Base-by-base conservation (phyloP, 352 stramenopile genomes). In the Globisporangium polare region DNA sequence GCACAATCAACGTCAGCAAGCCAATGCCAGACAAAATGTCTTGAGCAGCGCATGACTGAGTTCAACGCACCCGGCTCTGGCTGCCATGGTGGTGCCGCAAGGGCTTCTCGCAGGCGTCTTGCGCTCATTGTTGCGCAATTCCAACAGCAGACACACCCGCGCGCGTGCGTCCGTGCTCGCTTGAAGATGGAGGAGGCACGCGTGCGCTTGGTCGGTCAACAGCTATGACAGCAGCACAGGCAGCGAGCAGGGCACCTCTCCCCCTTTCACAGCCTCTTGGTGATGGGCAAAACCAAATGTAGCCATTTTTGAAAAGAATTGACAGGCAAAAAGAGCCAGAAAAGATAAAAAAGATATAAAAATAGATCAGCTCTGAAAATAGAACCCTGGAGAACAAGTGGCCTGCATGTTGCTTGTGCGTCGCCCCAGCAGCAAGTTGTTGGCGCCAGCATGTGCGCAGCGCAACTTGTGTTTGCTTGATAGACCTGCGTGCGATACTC, bases 81-180 rank as follows among this genome's bases (percentile, higher is more conserved):
- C 20, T 53, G 49, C 41, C 47, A 63, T 52, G 26, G 24, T 33
- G 55, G 55, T 31, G 60, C 58, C 58, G 57, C 63, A 45, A 74
- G 66, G 4, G 55, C 68, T 68, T 77, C 73, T 57, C 73, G 71
- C 27, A 81, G 39, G 24, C 71, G 66, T 22, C 71, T 55, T 1
- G 62, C 71, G 31, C 68, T 81, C 73, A 81, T 81, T n/a, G 26
- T 29, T 20, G 43, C 20, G 35, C 26, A 9, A 15, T 29, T 42
- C 8, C 8, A 2, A 3, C 24, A 17, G 6, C 33, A 39, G 12
- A 17, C 27, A 10, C 1, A 27, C 15, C 12, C 17, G n/a, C n/a
- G n/a, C n/a, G n/a, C n/a, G n/a, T n/a, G n/a, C n/a, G n/a, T n/a
- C n/a, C n/a, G n/a, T n/a, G n/a, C n/a, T n/a, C n/a, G n/a, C n/a